Evolutionary conservation across 148 eudicot species (phyloP).

Genomic region (Vaccinium myrtillus): DNA sequence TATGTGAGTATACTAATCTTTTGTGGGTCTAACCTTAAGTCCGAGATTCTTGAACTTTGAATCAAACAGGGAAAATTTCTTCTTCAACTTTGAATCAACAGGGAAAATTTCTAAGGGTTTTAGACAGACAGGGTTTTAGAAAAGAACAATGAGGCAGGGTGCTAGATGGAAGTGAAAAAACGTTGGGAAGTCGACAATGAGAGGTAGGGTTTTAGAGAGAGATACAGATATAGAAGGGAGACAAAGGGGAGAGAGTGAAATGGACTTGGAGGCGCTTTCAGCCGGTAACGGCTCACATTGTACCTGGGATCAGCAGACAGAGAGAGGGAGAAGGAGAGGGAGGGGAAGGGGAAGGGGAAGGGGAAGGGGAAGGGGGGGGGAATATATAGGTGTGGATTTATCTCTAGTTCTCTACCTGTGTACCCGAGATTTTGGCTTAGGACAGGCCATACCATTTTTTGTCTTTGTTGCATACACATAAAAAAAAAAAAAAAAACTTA

Average conservation of each 20-base stretch:
- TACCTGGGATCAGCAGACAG: background rate
- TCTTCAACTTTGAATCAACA: background rate
- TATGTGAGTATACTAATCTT: background rate
- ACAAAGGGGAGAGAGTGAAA: background rate
- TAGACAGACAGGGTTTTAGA: too few species aligned
- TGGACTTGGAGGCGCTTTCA: background rate
- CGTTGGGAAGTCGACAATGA: background rate
- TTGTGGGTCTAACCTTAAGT: conserved; percentile 10
- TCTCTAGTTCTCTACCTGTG: background rate
- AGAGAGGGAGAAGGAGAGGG: background rate
- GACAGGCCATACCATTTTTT: too few species aligned
- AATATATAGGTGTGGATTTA: background rate
- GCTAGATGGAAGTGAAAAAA: background rate
- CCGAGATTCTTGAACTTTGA: background rate
- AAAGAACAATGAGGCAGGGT: too few species aligned
- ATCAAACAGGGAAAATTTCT: background rate
- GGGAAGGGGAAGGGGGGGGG: background rate
- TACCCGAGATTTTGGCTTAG: too few species aligned
- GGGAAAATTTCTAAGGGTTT: background rate
- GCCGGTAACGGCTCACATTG: background rate
- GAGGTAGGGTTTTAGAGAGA: background rate
- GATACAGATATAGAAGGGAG: background rate
- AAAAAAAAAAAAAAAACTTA: too few species aligned
- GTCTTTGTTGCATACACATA: too few species aligned
- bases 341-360: background rate